A percentile compares a stretch with the other conserved stretches of the same genome.
phyloP scores from a whole-genome alignment of 306 rosid genomes.

The Abrus pulchellus region DNA sequence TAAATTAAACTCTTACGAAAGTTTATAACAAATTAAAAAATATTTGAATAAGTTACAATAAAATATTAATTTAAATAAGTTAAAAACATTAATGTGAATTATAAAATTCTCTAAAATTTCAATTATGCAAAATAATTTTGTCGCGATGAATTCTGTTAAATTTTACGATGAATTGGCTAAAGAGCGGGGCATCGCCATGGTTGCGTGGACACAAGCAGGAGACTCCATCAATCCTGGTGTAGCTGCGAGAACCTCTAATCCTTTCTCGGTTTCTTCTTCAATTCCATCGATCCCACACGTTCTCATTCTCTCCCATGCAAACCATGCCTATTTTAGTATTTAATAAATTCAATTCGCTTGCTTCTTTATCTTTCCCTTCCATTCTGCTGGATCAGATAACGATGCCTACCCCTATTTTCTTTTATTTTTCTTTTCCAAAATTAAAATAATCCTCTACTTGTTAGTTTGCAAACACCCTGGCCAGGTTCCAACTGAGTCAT shows the following conservation, averaged over 20 bases:
- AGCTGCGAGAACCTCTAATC: not conserved
- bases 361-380: slow-evolving; percentile 1
- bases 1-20: no score
- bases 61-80: no score
- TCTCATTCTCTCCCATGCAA: slow-evolving; percentile 26
- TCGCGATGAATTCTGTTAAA: no score
- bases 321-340: slow-evolving; percentile 1
- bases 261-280: not conserved
- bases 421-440: not conserved
- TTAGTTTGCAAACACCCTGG: not conserved
- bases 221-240: no score
- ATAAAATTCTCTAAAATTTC: no score
- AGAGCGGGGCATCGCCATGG: no score
- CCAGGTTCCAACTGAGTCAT: slow-evolving; percentile 30
- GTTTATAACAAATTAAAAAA: no score
- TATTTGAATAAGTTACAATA: no score
- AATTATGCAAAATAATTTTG: no score
- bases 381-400: slow-evolving; percentile 14
- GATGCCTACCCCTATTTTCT: not conserved
- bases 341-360: not conserved
- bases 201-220: no score
- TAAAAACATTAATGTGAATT: no score
- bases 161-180: no score
- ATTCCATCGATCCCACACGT: not conserved
- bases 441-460: slow-evolving; percentile 28